Evolutionary conservation across 305 asterid species (phyloP), one percentile per base, ranked within the genome.

Genomic region (Stenogyne calaminthoides): DNA sequence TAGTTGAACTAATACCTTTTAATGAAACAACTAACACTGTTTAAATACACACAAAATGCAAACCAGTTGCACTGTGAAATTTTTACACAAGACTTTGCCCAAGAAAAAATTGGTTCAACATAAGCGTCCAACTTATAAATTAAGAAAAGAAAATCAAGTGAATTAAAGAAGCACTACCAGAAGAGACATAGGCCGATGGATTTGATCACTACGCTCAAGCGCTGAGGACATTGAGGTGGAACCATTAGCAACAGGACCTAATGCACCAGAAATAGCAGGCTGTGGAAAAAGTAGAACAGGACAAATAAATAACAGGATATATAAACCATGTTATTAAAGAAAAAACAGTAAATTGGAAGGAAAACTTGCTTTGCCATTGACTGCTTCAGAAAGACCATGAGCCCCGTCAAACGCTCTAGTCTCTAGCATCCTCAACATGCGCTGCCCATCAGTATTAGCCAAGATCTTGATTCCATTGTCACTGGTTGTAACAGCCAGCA

Each of bases 391-490:
- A 77, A 76, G 80, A 73, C 88, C 86, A 64, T 97, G 96, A 68
- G 93, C 75, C 70, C 96, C 96, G 60, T 93, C 98, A 79, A 88
- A 88, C 70, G 90, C 83, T 79, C 98, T 90, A 74, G 81, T 86
- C 84, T 93, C 97, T 70, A 91, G 83, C 96, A 88, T 91, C 77
- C 96, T 86, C 78, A 94, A 78, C 95, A 94, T 81, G 58, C 96
- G 95, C 78, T 90, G 96, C 54, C 98, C 98, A 34, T 89, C 96
- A 76, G 67, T 58, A 80, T 93, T 93, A 71, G 95, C 97, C 83
- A 93, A 77, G 65, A 93, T 84, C 82, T 93, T 93, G 76, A 93
- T 91, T 78, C 98, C 98, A 76, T 88, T 93, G 66, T 93, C 98
- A 55, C 88, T 88, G 0, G 98, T 91, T 37, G 98, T 91, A 81